Conservation (phyloP, 768 basidiomycete genomes). For the Mycena epipterygia region DNA sequence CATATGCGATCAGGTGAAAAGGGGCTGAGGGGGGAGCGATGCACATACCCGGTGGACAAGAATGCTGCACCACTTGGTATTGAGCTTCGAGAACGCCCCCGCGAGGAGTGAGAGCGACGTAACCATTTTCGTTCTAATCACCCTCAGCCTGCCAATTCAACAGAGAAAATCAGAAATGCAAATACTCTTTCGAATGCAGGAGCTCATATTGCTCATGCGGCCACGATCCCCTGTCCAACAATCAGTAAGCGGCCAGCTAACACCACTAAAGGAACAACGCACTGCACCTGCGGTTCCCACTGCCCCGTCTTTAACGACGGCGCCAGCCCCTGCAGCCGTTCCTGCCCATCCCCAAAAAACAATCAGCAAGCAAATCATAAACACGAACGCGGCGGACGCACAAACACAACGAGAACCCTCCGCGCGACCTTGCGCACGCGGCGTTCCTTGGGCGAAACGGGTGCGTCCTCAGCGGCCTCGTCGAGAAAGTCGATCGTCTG, state of each 20-base stretch:
- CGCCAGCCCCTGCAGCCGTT: slow-evolving; percentile 51
- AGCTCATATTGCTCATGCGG: slow-evolving; percentile 53
- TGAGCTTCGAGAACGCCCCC: slow-evolving; percentile 55
- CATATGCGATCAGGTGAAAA: neutral
- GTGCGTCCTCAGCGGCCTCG: slow-evolving; percentile 34
- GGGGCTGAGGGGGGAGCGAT: neutral
- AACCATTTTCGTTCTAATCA: slow-evolving; percentile 46
- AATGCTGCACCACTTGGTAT: slow-evolving; percentile 59
- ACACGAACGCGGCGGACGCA: slow-evolving; percentile 36
- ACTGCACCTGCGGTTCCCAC: slow-evolving; percentile 60
- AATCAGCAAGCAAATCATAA: neutral
- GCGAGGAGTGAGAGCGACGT: slow-evolving; percentile 52
- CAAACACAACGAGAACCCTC: slow-evolving; percentile 52
- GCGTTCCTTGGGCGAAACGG: slow-evolving; percentile 53
- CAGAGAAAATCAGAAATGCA: neutral
- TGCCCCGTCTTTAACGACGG: slow-evolving; percentile 55
- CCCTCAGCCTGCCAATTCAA: neutral
- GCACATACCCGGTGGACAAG: slow-evolving; percentile 53
- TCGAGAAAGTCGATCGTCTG: slow-evolving; percentile 45
- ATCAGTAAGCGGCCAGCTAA: neutral
- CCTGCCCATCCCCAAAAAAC: slow-evolving; percentile 44
- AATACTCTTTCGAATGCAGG: slow-evolving; percentile 50
- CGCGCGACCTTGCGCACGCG: slow-evolving; percentile 52
- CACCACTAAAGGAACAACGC: slow-evolving; percentile 31
- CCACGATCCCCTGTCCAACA: slow-evolving; percentile 53